A percentile compares a stretch with the other conserved stretches of the same genome.
These are phyloP conservation scores for Holtermanniella nyarrowii DNA, from an alignment of 768 basidiomycete genomes.

Conservation along the genomic window DNA sequence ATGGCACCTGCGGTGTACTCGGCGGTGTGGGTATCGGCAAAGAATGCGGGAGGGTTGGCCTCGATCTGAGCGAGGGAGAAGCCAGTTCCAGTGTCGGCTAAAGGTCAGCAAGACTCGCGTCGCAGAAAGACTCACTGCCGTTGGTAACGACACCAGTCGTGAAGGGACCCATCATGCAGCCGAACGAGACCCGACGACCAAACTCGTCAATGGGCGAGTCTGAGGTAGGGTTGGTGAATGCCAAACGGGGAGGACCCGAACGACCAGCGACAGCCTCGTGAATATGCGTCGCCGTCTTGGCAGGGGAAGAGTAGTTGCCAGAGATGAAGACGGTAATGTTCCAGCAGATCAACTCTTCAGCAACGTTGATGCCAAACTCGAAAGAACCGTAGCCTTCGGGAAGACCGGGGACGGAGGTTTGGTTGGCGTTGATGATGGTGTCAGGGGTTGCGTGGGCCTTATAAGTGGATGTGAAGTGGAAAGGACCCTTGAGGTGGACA, in stretches of 20 bases:
- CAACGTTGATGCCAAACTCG: conserved; percentile 31
- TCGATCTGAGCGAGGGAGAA: conserved; percentile 35
- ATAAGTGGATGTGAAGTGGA: conserved; percentile 35
- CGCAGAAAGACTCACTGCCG: conserved; percentile 23
- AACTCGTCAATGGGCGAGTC: conserved; percentile 24
- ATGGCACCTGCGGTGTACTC: conserved; percentile 38
- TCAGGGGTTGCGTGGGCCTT: conserved; percentile 21
- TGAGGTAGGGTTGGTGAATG: conserved; percentile 37
- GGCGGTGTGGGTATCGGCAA: conserved; percentile 38
- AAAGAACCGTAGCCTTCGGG: conserved; percentile 25
- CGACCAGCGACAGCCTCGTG: conserved; percentile 21
- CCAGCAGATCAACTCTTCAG: conserved; percentile 34
- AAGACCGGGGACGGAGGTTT: conserved; percentile 22
- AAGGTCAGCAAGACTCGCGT: neutral
- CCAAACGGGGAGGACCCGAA: conserved; percentile 38
- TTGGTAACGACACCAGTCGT: conserved; percentile 32
- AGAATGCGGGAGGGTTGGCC: conserved; percentile 36
- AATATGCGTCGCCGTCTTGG: conserved; percentile 30
- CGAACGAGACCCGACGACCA: conserved; percentile 28
- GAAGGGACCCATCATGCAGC: conserved; percentile 38
- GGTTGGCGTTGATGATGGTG: conserved; percentile 26
- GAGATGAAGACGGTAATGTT: conserved; percentile 25
- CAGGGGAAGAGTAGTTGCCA: conserved; percentile 33
- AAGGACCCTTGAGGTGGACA: conserved; percentile 11
- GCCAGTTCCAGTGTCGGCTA: conserved; percentile 27